Evolutionary conservation across 257 asterid genomes (phyloP).

Genomic region (Striga asiatica): DNA sequence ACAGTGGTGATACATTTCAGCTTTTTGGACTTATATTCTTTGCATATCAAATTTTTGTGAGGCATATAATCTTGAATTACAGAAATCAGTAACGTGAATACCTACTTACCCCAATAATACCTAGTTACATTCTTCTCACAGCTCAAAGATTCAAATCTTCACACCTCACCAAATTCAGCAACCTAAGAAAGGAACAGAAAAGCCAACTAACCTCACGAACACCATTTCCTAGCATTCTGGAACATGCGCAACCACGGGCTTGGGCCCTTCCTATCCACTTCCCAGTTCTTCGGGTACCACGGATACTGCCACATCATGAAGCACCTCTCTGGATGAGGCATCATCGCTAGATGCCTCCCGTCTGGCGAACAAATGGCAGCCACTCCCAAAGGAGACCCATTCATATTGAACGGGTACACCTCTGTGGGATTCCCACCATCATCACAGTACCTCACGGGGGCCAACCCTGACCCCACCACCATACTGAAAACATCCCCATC

Average conservation of each 20-base stretch:
- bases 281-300: conserved; percentile 85
- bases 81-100: too few species aligned
- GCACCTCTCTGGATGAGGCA: conserved; percentile 94
- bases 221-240: conserved; percentile 94
- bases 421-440: conserved; percentile 67
- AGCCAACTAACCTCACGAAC: conserved; percentile 41
- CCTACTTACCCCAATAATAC: too few species aligned
- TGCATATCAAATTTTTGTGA: too few species aligned
- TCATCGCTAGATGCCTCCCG: conserved; percentile 92
- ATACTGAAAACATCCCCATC: conserved; percentile 28
- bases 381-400: conserved; percentile 75
- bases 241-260: conserved; percentile 94
- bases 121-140: too few species aligned
- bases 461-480: conserved; percentile 43
- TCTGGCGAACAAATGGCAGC: conserved; percentile 88
- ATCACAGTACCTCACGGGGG: conserved; percentile 71
- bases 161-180: too few species aligned
- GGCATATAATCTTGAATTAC: too few species aligned
- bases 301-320: conserved; percentile 98
- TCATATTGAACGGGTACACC: conserved; percentile 66
- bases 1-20: too few species aligned
- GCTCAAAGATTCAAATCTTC: too few species aligned
- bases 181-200: too few species aligned
- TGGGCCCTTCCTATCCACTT: conserved; percentile 69
- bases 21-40: too few species aligned